Percentiles rank a stretch among this genome's conserved stretches.
Evolutionary conservation across 2,329 filamentous ascomycete genomes (phyloP).

Genomic region (Delphinella strobiligena): DNA sequence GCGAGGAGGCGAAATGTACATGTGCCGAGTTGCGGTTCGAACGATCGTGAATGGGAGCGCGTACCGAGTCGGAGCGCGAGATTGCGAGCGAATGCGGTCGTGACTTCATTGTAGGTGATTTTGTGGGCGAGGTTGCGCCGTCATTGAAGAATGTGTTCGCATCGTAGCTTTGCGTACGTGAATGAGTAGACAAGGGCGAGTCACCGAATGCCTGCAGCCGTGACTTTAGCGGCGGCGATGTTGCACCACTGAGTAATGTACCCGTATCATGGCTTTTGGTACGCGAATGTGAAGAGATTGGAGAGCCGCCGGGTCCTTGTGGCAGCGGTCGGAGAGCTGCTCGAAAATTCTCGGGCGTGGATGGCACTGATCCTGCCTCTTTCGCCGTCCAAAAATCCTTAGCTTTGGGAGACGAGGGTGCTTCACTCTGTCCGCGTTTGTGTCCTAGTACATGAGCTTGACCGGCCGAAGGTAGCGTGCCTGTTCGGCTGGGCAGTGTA

Average conservation of each 20-base stretch:
- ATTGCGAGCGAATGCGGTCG: slow-evolving; percentile 18
- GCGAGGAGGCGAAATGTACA: slow-evolving; percentile 18
- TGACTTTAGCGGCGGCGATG: not conserved
- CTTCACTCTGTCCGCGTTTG: slow-evolving; percentile 9
- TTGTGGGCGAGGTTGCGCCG: slow-evolving; percentile 14
- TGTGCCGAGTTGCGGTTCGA: slow-evolving; percentile 14
- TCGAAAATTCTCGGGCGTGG: slow-evolving; percentile 10
- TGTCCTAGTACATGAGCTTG: not conserved
- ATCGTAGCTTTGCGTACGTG: slow-evolving; percentile 3
- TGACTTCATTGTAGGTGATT: slow-evolving; percentile 14
- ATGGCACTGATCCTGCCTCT: slow-evolving; percentile 2
- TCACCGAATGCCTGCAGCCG: too few relatives aligned
- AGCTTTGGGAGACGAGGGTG: slow-evolving; percentile 4
- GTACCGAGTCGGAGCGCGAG: slow-evolving; percentile 24
- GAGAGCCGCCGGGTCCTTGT: slow-evolving; percentile 9
- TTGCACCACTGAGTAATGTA: slow-evolving; percentile 1
- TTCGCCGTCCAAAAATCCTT: slow-evolving; percentile 8
- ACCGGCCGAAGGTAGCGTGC: not conserved
- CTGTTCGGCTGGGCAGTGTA: not conserved
- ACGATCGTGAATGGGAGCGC: slow-evolving; percentile 20
- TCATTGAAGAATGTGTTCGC: slow-evolving; percentile 12
- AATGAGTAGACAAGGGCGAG: too few relatives aligned
- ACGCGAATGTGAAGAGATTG: slow-evolving; percentile 8
- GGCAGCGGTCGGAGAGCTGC: slow-evolving; percentile 10
- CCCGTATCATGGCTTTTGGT: slow-evolving; percentile 5